phyloP scores from a whole-genome alignment of 345 rosid species.

The Chamaenerion angustifolium region DNA sequence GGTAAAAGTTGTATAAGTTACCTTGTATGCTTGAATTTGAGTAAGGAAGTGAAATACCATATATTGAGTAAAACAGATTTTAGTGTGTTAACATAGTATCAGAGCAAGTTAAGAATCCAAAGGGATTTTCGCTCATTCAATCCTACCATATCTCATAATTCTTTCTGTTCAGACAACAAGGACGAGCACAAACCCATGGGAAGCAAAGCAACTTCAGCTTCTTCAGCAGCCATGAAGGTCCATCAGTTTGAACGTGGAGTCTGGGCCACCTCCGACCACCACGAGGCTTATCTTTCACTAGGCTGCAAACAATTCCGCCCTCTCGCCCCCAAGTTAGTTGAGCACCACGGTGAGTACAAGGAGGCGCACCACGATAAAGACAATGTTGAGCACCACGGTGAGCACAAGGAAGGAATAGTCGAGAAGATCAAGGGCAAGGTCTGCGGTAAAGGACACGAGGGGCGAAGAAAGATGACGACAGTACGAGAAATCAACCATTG shows the following conservation, averaged over 20 bases:
- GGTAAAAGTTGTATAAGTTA: no score
- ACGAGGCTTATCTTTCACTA: slow-evolving; percentile 56
- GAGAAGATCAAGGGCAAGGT: slow-evolving; percentile 39
- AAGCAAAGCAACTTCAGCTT: slow-evolving; percentile 13
- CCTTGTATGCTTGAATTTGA: no score
- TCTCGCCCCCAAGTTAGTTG: slow-evolving; percentile 54
- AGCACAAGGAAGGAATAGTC: slow-evolving; percentile 34
- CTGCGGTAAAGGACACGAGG: slow-evolving; percentile 22
- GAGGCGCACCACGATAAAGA: slow-evolving; percentile 6
- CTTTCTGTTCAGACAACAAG: no score
- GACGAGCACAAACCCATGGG: no score
- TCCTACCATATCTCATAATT: no score
- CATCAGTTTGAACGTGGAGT: slow-evolving; percentile 67
- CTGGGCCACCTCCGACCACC: slow-evolving; percentile 21
- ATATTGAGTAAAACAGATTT: no score
- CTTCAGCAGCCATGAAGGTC: slow-evolving; percentile 45
- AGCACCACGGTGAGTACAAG: not conserved
- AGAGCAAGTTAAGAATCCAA: no score
- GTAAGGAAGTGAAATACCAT: no score
- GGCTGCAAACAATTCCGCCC: slow-evolving; percentile 85
- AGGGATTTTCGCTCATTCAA: no score
- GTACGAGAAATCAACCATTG: no score
- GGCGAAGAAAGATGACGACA: slow-evolving; percentile 39
- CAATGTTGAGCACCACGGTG: slow-evolving; percentile 4
- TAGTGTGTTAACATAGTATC: no score